A percentile compares a stretch with the other conserved stretches of the same genome.
phyloP scores from a whole-genome alignment of 352 stramenopile species.

The Phytopythium oedochilum region DNA sequence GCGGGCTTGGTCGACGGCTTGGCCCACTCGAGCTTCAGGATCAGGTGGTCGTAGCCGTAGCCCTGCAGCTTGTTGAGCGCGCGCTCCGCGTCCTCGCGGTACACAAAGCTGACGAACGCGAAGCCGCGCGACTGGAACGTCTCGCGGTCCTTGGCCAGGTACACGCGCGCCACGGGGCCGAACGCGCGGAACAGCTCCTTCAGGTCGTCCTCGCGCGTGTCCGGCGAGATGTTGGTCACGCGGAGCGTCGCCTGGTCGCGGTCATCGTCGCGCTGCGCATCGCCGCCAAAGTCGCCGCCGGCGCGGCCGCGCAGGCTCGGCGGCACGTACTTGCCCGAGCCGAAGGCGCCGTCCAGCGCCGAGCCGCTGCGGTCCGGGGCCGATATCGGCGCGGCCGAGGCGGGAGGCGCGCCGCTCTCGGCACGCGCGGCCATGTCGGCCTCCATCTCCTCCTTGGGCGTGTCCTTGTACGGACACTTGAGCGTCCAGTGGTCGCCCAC shows the following conservation, averaged over 20 bases:
- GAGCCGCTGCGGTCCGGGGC: slow-evolving; percentile 38
- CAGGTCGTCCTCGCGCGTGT: slow-evolving; percentile 97
- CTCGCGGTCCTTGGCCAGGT: slow-evolving; percentile 98
- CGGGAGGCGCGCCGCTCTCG: slow-evolving; percentile 19
- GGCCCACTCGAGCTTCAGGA: slow-evolving; percentile 99
- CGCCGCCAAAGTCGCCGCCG: slow-evolving; percentile 22
- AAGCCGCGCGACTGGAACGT: slow-evolving; percentile 97
- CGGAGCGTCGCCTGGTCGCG: slow-evolving; percentile 91
- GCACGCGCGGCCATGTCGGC: slow-evolving; percentile 59
- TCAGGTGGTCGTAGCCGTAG: slow-evolving; percentile 99
- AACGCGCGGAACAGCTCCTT: slow-evolving; percentile 98
- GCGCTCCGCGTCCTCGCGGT: slow-evolving; percentile 93
- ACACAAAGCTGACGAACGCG: slow-evolving; percentile 98
- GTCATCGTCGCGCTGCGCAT: slow-evolving; percentile 46
- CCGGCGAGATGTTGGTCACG: slow-evolving; percentile 98
- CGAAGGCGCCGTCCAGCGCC: slow-evolving; percentile 64
- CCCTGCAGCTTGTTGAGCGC: slow-evolving; percentile 97
- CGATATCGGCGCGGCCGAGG: slow-evolving; percentile 14
- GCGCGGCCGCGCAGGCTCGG: slow-evolving; percentile 69
- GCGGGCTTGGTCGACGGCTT: slow-evolving; percentile 92
- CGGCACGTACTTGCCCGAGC: slow-evolving; percentile 85
- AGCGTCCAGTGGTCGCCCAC: slow-evolving; percentile 89
- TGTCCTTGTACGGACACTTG: slow-evolving; percentile 91
- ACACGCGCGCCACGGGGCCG: slow-evolving; percentile 95
- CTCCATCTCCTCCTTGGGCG: slow-evolving; percentile 70